A percentile compares a stretch with the other conserved stretches of the same genome.
Evolutionary conservation across 192 early-diverging fungal species (phyloP).

Genomic region (Cladochytrium replicatum): DNA sequence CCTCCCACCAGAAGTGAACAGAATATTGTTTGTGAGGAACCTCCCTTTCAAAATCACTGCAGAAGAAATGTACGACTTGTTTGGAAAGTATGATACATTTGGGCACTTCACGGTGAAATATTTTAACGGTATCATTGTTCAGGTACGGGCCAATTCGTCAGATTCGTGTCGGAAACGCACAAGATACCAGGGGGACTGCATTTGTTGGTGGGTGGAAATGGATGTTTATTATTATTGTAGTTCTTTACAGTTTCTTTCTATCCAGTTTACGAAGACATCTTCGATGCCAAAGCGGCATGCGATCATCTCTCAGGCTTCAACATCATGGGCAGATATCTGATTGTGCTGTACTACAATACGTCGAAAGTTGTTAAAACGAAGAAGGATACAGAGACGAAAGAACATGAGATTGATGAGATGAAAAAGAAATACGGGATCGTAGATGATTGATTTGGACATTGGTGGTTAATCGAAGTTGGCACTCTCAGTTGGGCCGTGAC

Average conservation of each 20-base stretch:
- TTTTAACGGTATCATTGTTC: neutral
- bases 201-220: conserved; percentile 59
- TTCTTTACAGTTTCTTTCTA: neutral
- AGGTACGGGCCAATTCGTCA: conserved; percentile 90
- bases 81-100: conserved; percentile 57
- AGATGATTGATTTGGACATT: conserved; percentile 6
- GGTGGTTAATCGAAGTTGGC: too few relatives aligned
- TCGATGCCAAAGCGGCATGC: conserved; percentile 93
- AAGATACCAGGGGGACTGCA: conserved; percentile 86
- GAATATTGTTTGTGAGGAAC: conserved; percentile 88
- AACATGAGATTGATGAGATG: conserved; percentile 33
- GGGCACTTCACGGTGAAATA: neutral
- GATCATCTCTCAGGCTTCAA: conserved; percentile 96
- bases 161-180: conserved; percentile 75
- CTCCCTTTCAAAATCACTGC: conserved; percentile 93
- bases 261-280: conserved; percentile 90
- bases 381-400: conserved; percentile 61
- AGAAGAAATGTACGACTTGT: conserved; percentile 96
- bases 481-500: too few relatives aligned
- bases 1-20: conserved; percentile 88
- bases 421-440: conserved; percentile 29
- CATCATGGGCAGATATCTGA: conserved; percentile 84
- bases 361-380: conserved; percentile 72
- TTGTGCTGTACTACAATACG: conserved; percentile 84
- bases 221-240: neutral